These are phyloP conservation scores for Beauveria scarabaeidicola DNA, from an alignment of 2,329 filamentous ascomycete genomes.

Conservation along the genomic window DNA sequence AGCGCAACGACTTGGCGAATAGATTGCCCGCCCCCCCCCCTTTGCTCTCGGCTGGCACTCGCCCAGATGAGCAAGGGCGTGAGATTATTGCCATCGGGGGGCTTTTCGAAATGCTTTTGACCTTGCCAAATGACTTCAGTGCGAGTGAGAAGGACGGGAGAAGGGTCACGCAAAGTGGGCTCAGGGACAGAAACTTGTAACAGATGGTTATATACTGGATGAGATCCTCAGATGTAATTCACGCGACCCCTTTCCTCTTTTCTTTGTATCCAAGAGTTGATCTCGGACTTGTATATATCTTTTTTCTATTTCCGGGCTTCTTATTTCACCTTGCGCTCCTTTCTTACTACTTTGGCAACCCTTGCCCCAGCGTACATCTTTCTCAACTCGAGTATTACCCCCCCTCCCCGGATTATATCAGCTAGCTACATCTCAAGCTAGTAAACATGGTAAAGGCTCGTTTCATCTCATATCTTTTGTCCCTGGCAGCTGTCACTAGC, in stretches of 20 bases:
- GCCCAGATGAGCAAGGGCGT: neutral
- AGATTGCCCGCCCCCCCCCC: neutral
- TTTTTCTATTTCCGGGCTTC: neutral
- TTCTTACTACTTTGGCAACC: neutral
- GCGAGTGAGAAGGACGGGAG: neutral
- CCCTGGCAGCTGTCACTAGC: slow-evolving; percentile 22
- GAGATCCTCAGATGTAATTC: neutral
- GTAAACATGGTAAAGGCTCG: slow-evolving; percentile 18
- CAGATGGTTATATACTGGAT: slow-evolving; percentile 3
- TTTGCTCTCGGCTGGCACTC: neutral
- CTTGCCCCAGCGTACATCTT: neutral
- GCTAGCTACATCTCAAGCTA: neutral
- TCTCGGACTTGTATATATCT: neutral
- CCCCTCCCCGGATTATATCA: neutral
- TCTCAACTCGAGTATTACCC: neutral
- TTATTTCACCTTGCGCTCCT: neutral
- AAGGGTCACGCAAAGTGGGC: slow-evolving; percentile 8
- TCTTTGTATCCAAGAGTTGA: neutral
- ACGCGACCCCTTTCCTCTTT: neutral
- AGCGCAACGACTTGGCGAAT: neutral
- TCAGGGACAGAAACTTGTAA: neutral
- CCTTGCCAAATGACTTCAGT: slow-evolving; percentile 11
- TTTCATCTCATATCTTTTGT: slow-evolving; percentile 20
- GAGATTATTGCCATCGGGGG: neutral
- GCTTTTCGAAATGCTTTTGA: neutral